Conservation (phyloP, 1,139 yeast species). For the Geotrichum cucujoidarum region DNA sequence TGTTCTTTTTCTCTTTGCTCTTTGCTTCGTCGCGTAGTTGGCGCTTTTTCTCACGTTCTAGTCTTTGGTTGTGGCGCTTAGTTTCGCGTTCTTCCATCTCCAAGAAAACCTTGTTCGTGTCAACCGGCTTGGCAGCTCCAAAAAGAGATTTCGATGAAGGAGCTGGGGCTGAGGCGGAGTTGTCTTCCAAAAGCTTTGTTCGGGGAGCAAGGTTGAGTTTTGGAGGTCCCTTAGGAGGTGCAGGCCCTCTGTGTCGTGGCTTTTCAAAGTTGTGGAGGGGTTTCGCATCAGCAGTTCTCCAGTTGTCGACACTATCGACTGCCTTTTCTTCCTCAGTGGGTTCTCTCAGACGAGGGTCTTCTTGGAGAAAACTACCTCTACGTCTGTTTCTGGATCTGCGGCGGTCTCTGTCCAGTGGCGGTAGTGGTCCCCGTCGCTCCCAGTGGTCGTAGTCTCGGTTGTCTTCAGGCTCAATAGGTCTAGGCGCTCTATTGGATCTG, state of each 20-base stretch:
- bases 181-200: slow-evolving; percentile 25
- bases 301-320: slow-evolving; percentile 12
- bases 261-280: slow-evolving; percentile 16
- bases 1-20: neutral
- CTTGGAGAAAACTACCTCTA: slow-evolving; percentile 6
- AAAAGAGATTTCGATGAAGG: slow-evolving; percentile 30
- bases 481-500: slow-evolving; percentile 25
- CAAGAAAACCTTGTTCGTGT: slow-evolving; percentile 32
- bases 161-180: slow-evolving; percentile 23
- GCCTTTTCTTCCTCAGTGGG: slow-evolving; percentile 3
- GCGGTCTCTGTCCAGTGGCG: slow-evolving; percentile 22
- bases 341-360: neutral
- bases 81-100: slow-evolving; percentile 32
- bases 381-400: slow-evolving; percentile 1
- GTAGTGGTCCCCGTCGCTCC: slow-evolving; percentile 37
- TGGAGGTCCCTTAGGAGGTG: slow-evolving; percentile 24
- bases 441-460: slow-evolving; percentile 35
- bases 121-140: slow-evolving; percentile 42
- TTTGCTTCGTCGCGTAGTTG: slow-evolving; percentile 24
- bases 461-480: slow-evolving; percentile 26
- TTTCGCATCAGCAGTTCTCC: slow-evolving; percentile 12
- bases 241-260: too few species aligned
- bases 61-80: slow-evolving; percentile 30
- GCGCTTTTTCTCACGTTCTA: slow-evolving; percentile 25
- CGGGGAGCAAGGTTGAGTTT: slow-evolving; percentile 32